Conservation (phyloP, 768 basidiomycete species). For the Megacollybia marginata region DNA sequence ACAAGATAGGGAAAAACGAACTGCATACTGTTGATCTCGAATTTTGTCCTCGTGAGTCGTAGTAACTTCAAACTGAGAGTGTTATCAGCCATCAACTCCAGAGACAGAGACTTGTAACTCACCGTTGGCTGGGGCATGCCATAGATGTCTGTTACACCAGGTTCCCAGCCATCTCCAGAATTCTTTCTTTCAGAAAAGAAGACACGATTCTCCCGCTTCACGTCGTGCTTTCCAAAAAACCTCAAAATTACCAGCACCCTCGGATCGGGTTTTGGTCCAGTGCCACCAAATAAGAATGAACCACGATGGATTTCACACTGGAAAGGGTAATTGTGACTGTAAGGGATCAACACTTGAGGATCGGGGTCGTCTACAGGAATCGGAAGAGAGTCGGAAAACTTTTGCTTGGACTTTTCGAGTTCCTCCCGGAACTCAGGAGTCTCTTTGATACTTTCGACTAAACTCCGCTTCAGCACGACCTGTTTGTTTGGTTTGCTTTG, state of each 20-base stretch:
- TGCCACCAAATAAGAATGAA: conserved; percentile 26
- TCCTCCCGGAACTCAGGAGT: too few relatives aligned
- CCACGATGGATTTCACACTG: conserved; percentile 28
- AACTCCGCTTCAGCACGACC: too few relatives aligned
- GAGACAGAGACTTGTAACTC: not conserved
- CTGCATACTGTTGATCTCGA: not conserved
- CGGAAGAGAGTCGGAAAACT: conserved; percentile 1
- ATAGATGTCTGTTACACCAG: not conserved
- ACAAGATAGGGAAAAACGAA: not conserved
- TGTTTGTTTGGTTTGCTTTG: too few relatives aligned
- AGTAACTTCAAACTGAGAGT: not conserved
- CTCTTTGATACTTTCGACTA: too few relatives aligned
- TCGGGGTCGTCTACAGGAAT: conserved; percentile 22
- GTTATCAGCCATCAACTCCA: not conserved
- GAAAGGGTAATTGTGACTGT: conserved; percentile 8
- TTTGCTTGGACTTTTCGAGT: too few relatives aligned
- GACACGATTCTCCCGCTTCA: not conserved
- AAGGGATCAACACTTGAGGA: conserved; percentile 20
- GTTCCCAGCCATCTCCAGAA: not conserved
- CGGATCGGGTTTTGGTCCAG: conserved; percentile 18
- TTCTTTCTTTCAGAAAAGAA: not conserved
- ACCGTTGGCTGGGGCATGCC: not conserved
- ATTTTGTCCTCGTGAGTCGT: not conserved
- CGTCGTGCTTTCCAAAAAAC: not conserved
- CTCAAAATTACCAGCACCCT: conserved; percentile 24